These are phyloP conservation scores for Sporobolomyces pararoseus DNA, from an alignment of 768 basidiomycete species.

Conservation along the genomic window DNA sequence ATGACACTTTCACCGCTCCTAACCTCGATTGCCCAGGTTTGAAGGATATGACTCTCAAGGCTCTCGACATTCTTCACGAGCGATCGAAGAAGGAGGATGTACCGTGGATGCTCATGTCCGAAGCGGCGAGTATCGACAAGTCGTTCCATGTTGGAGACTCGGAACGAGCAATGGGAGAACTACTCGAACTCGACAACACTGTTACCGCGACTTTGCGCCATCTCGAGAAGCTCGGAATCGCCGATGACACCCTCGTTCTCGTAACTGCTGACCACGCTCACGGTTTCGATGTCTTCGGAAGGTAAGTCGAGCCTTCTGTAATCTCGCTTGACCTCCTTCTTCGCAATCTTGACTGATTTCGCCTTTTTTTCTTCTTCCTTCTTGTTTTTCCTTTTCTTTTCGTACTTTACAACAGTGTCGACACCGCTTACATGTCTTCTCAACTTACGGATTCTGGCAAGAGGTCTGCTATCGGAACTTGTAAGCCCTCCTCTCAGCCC, in stretches of 20 bases:
- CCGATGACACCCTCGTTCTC: slow-evolving; percentile 50
- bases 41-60: slow-evolving; percentile 52
- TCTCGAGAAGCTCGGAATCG: slow-evolving; percentile 46
- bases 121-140: slow-evolving; percentile 49
- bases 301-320: neutral
- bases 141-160: slow-evolving; percentile 50
- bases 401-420: neutral
- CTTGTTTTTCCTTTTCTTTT: neutral
- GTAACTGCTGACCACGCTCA: slow-evolving; percentile 50
- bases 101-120: slow-evolving; percentile 51
- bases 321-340: slow-evolving; percentile 18
- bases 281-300: slow-evolving; percentile 50
- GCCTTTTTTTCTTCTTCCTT: no score
- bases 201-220: slow-evolving; percentile 48
- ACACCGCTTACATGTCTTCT: slow-evolving; percentile 44
- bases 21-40: slow-evolving; percentile 50
- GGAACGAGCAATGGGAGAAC: slow-evolving; percentile 48
- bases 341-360: slow-evolving; percentile 43
- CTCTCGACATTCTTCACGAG: slow-evolving; percentile 49
- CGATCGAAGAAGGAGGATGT: slow-evolving; percentile 46
- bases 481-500: neutral
- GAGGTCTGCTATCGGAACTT: slow-evolving; percentile 50
- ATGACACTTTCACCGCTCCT: slow-evolving; percentile 32
- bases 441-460: slow-evolving; percentile 47
- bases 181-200: slow-evolving; percentile 52